Conservation (phyloP, 83 land plant genomes). For the Thuja plicata region DNA sequence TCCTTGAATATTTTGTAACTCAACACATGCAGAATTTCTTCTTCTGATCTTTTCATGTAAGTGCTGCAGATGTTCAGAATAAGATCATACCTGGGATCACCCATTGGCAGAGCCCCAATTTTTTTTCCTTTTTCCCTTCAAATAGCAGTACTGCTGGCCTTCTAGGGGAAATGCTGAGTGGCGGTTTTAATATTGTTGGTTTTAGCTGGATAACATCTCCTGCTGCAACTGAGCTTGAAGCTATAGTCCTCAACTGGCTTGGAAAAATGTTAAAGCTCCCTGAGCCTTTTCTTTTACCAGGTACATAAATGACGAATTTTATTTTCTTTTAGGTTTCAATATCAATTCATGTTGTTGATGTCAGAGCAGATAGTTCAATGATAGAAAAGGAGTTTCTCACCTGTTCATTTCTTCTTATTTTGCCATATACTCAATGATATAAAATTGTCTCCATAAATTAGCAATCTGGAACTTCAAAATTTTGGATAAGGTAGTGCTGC, state of each 20-base stretch:
- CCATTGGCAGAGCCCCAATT: conserved; percentile 94
- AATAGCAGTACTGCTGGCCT: conserved; percentile 90
- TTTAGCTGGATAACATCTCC: conserved; percentile 94
- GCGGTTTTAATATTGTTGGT: conserved; percentile 77
- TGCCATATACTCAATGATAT: not conserved
- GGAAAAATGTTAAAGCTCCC: conserved; percentile 83
- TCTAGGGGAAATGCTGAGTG: conserved; percentile 93
- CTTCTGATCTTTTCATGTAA: not conserved
- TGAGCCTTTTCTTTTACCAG: conserved; percentile 66
- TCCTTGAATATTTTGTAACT: not conserved
- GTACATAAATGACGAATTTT: conserved; percentile 20
- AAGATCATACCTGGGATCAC: conserved; percentile 87
- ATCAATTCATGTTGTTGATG: not conserved
- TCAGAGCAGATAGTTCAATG: no score
- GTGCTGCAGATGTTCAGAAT: conserved; percentile 50
- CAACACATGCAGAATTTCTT: not conserved
- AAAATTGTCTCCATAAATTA: not conserved
- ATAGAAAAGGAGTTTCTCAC: not conserved
- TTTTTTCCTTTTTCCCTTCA: conserved; percentile 85
- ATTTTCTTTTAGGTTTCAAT: not conserved
- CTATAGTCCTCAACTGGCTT: conserved; percentile 87
- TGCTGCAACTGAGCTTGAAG: conserved; percentile 92
- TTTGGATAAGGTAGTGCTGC: not conserved
- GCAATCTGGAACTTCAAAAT: not conserved
- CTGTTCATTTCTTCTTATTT: not conserved